Conservation (phyloP, 371 early-diverging fungal genomes). For the Zopfochytrium polystomum region DNA sequence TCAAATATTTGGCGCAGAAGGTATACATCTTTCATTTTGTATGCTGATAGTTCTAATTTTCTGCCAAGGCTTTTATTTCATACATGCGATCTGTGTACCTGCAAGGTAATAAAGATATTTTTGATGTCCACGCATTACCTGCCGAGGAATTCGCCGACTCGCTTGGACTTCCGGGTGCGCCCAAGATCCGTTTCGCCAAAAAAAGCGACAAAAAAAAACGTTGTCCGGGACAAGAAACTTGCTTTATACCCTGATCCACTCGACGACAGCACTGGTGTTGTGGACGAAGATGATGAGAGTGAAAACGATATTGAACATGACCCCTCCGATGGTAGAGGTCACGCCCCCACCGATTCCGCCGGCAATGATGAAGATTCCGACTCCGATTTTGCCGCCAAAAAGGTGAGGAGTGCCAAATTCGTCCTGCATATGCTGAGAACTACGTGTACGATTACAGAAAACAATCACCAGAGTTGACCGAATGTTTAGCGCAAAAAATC, state of each 20-base stretch:
- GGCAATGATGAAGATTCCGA: conserved; percentile 1
- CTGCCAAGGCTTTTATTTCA: conserved; percentile 76
- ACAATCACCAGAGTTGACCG: conserved; percentile 76
- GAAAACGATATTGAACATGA: conserved; percentile 24
- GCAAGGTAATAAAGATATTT: conserved; percentile 82
- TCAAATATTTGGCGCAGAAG: conserved; percentile 93
- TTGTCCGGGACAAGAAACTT: conserved; percentile 27
- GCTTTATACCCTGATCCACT: conserved; percentile 10
- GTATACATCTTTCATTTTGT: conserved; percentile 22
- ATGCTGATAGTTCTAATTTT: background rate
- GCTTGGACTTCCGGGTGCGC: conserved; percentile 90
- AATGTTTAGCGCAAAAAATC: conserved; percentile 90
- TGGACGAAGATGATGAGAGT: conserved; percentile 25
- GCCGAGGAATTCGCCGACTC: conserved; percentile 82
- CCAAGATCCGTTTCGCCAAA: conserved; percentile 84
- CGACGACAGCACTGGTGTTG: conserved; percentile 28
- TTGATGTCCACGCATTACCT: conserved; percentile 81
- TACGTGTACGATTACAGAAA: conserved; percentile 10
- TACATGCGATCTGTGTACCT: conserved; percentile 89
- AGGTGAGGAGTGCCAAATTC: background rate
- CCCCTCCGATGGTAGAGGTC: conserved; percentile 27
- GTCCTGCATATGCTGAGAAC: background rate
- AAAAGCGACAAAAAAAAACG: conserved; percentile 59
- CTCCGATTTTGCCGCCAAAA: conserved; percentile 1
- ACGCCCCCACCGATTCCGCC: background rate